phyloP scores from a whole-genome alignment of 805 yeast genomes.

The Candida khao-thaluensis region DNA sequence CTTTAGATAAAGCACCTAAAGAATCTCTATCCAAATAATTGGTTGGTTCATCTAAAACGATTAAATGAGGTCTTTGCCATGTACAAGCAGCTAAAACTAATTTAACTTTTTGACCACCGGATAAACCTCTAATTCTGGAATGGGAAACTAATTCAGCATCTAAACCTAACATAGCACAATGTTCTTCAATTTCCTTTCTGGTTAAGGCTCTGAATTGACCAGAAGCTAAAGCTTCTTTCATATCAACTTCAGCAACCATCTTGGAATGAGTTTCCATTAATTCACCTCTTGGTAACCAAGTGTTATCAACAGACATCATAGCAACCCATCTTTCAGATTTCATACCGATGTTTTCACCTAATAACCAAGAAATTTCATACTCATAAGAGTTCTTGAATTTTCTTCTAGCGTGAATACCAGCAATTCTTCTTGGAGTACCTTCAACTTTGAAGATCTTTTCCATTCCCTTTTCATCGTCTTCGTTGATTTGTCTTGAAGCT shows the following conservation, averaged over 20 bases:
- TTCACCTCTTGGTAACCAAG: slow-evolving; percentile 99
- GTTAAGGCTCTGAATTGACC: slow-evolving; percentile 99
- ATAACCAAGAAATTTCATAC: slow-evolving; percentile 95
- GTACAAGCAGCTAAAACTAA: slow-evolving; percentile 99
- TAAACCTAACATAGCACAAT: slow-evolving; percentile 97
- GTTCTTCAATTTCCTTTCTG: slow-evolving; percentile 99
- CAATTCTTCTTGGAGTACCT: slow-evolving; percentile 97
- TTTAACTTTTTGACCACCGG: slow-evolving; percentile 99
- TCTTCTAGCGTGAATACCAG: slow-evolving; percentile 92
- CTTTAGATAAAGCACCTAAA: slow-evolving; percentile 98
- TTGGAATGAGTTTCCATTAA: slow-evolving; percentile 90
- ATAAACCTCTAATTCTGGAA: slow-evolving; percentile 99
- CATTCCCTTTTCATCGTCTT: slow-evolving; percentile 96
- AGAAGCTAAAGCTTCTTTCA: slow-evolving; percentile 99
- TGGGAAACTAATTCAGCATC: slow-evolving; percentile 99
- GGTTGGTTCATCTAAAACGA: slow-evolving; percentile 99
- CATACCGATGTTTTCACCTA: slow-evolving; percentile 99
- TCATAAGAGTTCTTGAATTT: slow-evolving; percentile 99
- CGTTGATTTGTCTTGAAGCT: slow-evolving; percentile 98
- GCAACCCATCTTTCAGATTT: slow-evolving; percentile 99
- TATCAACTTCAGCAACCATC: slow-evolving; percentile 99
- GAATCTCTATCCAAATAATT: slow-evolving; percentile 99
- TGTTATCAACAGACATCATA: slow-evolving; percentile 99
- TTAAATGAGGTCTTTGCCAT: slow-evolving; percentile 99
- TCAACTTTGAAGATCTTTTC: slow-evolving; percentile 99